Conservation (phyloP, 306 rosid genomes). For the Cercis canadensis region DNA sequence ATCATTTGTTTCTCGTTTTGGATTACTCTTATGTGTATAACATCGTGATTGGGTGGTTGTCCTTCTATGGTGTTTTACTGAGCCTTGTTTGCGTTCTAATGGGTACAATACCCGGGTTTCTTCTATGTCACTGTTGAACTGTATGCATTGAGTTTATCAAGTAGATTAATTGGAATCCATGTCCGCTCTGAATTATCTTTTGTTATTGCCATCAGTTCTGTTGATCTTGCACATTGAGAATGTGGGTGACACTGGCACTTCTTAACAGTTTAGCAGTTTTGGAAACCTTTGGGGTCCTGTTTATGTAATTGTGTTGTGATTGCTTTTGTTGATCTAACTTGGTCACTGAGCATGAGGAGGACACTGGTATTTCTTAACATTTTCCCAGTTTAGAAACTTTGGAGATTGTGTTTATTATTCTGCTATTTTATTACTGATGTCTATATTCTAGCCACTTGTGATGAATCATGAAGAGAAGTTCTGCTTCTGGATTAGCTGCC, state of each 20-base stretch:
- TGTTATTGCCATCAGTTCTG: slow-evolving; percentile 8
- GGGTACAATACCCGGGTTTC: neutral
- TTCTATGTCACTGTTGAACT: neutral
- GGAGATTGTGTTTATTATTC: neutral
- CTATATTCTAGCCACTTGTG: slow-evolving; percentile 13
- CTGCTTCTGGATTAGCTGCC: slow-evolving; percentile 15
- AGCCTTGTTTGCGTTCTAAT: slow-evolving; percentile 11
- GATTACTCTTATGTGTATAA: too few relatives aligned
- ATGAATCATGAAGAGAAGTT: slow-evolving; percentile 22
- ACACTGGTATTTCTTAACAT: neutral
- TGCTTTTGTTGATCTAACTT: slow-evolving; percentile 18
- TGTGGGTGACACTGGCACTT: slow-evolving; percentile 4
- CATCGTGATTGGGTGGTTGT: neutral
- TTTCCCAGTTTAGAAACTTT: slow-evolving; percentile 11
- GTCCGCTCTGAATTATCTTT: slow-evolving; percentile 18
- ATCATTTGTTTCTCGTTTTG: slow-evolving; percentile 8
- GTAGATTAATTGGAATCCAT: slow-evolving; percentile 12
- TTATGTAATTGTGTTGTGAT: slow-evolving; percentile 6
- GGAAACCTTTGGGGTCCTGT: slow-evolving; percentile 5
- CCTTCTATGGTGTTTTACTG: neutral
- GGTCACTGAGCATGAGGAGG: slow-evolving; percentile 6
- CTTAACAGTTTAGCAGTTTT: slow-evolving; percentile 3
- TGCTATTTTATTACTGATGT: slow-evolving; percentile 1
- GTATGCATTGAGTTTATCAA: slow-evolving; percentile 9
- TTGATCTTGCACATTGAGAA: slow-evolving; percentile 10